Evolutionary conservation across 1,284 basidiomycete species (phyloP).

Genomic region (Puccinia triticina): DNA sequence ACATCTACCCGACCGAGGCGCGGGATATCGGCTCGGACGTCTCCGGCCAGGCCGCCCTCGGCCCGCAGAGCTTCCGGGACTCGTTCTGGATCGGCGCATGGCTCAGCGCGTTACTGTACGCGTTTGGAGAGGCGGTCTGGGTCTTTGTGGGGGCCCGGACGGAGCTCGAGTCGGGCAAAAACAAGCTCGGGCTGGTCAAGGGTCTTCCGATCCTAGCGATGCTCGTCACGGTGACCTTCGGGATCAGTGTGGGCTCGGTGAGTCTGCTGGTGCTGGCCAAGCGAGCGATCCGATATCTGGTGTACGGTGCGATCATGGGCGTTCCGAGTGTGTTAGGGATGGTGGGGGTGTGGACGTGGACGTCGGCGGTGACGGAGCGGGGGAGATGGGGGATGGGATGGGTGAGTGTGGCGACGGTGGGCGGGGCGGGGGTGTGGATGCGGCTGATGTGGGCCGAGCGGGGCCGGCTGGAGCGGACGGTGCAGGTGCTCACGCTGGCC

Average conservation of each 20-base stretch:
- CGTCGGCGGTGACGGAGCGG: slow-evolving; percentile 32
- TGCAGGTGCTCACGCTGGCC: slow-evolving; percentile 39
- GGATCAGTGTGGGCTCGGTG: slow-evolving; percentile 30
- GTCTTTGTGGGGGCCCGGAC: neutral
- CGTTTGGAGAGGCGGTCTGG: slow-evolving; percentile 36
- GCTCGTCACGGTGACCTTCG: slow-evolving; percentile 34
- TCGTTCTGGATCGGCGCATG: slow-evolving; percentile 48
- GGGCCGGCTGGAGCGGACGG: slow-evolving; percentile 29
- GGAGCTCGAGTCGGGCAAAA: neutral
- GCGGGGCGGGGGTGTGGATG: neutral
- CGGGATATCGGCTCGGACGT: slow-evolving; percentile 48
- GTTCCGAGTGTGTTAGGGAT: slow-evolving; percentile 36
- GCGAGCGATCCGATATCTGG: slow-evolving; percentile 33
- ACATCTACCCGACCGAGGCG: slow-evolving; percentile 49
- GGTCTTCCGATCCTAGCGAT: slow-evolving; percentile 37
- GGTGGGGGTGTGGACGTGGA: slow-evolving; percentile 47
- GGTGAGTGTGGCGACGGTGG: slow-evolving; percentile 25
- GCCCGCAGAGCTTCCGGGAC: slow-evolving; percentile 45
- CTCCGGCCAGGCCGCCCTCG: slow-evolving; percentile 27
- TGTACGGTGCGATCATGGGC: slow-evolving; percentile 39
- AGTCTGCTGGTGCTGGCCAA: slow-evolving; percentile 42
- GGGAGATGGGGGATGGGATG: slow-evolving; percentile 24
- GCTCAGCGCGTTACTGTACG: slow-evolving; percentile 40
- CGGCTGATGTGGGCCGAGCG: slow-evolving; percentile 37
- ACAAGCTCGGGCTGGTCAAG: slow-evolving; percentile 18